phyloP scores from a whole-genome alignment of 257 asterid species.

The Prunella vulgaris region DNA sequence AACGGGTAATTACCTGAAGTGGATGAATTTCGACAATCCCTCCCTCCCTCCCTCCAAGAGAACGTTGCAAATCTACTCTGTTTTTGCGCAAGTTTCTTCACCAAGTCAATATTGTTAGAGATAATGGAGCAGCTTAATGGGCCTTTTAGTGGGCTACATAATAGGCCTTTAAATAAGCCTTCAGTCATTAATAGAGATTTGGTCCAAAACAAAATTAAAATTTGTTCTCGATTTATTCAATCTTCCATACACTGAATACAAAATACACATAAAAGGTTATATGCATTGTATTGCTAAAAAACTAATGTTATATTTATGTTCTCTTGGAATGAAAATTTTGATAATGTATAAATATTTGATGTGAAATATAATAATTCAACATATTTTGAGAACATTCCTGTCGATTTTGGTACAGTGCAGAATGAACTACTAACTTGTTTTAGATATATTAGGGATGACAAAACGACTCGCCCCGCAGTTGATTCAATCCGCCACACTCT shows the following conservation, averaged over 20 bases:
- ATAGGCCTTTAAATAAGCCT: background rate
- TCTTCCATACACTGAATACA: background rate
- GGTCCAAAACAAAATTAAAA: too few species aligned
- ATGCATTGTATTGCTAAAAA: too few species aligned
- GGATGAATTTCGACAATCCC: background rate
- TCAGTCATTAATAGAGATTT: too few species aligned
- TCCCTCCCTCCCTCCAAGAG: background rate
- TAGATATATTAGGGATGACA: too few species aligned
- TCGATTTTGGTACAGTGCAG: background rate
- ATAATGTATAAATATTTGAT: too few species aligned
- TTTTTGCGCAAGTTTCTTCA: background rate
- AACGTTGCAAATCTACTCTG: background rate
- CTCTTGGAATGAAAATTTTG: background rate
- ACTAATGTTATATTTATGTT: too few species aligned
- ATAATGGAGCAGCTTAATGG: background rate
- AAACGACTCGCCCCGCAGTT: too few species aligned
- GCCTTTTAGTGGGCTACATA: background rate
- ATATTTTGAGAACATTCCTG: background rate
- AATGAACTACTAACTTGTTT: background rate
- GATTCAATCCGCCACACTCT: too few species aligned
- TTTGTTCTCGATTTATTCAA: background rate
- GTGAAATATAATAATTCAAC: background rate
- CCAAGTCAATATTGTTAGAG: background rate
- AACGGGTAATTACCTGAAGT: constrained; percentile 2
- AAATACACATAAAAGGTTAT: background rate